Evolutionary conservation across 768 basidiomycete genomes (phyloP).

Genomic region (Leccinum incarnatum): DNA sequence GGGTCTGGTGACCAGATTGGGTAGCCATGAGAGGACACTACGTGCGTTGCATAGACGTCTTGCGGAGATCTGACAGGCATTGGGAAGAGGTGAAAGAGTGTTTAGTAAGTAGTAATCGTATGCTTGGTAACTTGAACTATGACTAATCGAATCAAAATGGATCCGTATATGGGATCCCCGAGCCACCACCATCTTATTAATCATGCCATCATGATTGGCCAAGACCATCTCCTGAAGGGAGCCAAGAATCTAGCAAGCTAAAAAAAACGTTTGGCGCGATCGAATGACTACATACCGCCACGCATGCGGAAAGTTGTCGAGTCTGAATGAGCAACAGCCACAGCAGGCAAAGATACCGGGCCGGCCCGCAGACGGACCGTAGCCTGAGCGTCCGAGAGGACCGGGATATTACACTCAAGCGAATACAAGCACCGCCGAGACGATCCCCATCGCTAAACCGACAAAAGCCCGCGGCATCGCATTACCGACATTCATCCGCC

Average conservation of each 20-base stretch:
- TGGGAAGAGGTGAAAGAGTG: not conserved
- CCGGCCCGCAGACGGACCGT: not conserved
- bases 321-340: not conserved
- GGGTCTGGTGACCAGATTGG: constrained; percentile 38
- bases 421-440: constrained; percentile 6
- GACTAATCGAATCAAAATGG: not conserved
- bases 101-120: constrained; percentile 3
- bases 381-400: not conserved
- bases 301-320: not conserved
- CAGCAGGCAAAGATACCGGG: not conserved
- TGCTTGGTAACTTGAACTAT: constrained; percentile 3
- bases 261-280: too few species aligned
- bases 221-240: not conserved
- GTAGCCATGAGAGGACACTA: constrained; percentile 30
- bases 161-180: not conserved
- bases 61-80: constrained; percentile 26
- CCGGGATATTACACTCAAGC: constrained; percentile 4
- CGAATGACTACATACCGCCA: too few species aligned
- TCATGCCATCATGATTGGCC: not conserved
- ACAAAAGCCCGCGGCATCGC: constrained; percentile 9
- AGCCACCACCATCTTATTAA: not conserved
- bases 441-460: not conserved
- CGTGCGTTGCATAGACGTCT: constrained; percentile 25
- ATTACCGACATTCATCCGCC: not conserved
- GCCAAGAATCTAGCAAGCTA: too few species aligned